Percentiles rank a stretch among this genome's conserved stretches.
These are phyloP conservation scores for Aspergillus aculeatus DNA, from an alignment of 2,329 filamentous ascomycete genomes.

Conservation along the genomic window DNA sequence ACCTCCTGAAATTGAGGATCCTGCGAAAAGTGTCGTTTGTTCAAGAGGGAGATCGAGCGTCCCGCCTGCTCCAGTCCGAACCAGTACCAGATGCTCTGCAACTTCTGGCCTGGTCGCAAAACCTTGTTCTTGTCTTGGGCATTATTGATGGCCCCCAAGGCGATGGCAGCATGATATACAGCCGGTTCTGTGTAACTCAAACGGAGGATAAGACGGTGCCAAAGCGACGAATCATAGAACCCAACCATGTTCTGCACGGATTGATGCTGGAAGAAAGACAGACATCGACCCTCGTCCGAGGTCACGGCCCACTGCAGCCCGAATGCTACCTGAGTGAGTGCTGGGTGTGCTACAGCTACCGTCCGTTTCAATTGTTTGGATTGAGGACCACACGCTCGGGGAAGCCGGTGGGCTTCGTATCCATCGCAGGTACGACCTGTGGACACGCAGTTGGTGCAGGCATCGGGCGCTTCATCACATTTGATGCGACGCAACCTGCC, in stretches of 20 bases:
- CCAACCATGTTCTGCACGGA: neutral
- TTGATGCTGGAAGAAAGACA: conserved; percentile 5
- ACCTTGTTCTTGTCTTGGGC: neutral
- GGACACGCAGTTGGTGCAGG: neutral
- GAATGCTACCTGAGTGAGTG: neutral
- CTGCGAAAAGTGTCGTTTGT: neutral
- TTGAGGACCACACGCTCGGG: neutral
- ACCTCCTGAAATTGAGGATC: neutral
- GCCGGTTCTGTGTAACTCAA: conserved; percentile 2
- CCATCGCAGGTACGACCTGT: neutral
- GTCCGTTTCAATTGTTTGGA: neutral
- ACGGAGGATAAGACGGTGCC: conserved; percentile 8
- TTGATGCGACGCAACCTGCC: neutral
- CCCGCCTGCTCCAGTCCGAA: neutral
- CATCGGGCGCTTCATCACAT: neutral
- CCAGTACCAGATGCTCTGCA: neutral
- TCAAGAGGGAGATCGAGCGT: neutral
- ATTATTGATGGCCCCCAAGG: conserved; percentile 1
- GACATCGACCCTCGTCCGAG: conserved; percentile 6
- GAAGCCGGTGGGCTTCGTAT: neutral
- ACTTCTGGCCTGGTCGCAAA: neutral
- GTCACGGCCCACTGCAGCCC: conserved; percentile 2
- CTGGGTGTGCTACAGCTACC: neutral
- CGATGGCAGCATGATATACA: conserved; percentile 6
- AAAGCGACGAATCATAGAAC: conserved; percentile 7